Evolutionary conservation across 2,329 filamentous ascomycete genomes (phyloP).

Genomic region (Exophiala mesophila): DNA sequence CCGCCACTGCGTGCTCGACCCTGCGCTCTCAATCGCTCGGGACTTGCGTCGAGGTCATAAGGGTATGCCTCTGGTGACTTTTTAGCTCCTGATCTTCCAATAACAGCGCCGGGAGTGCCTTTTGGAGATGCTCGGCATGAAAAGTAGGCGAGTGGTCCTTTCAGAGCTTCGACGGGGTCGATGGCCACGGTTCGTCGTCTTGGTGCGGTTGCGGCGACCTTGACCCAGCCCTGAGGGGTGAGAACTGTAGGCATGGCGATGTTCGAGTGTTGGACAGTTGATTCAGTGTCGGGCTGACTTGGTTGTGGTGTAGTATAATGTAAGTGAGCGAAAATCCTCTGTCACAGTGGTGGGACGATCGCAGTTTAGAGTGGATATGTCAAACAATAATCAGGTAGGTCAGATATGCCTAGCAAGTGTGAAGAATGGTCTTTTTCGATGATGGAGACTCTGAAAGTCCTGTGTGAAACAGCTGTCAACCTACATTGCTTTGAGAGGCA

Average conservation of each 20-base stretch:
- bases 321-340: background rate
- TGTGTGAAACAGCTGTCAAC: too few relatives aligned
- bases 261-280: background rate
- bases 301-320: background rate
- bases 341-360: too few relatives aligned
- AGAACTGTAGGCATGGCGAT: slow-evolving; percentile 20
- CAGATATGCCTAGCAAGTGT: too few relatives aligned
- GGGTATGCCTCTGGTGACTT: slow-evolving; percentile 7
- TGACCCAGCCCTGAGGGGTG: slow-evolving; percentile 23
- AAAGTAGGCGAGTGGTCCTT: slow-evolving; percentile 18
- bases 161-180: slow-evolving; percentile 11
- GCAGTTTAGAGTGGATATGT: too few relatives aligned
- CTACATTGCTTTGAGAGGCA: too few relatives aligned
- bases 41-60: slow-evolving; percentile 15
- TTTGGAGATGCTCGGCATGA: slow-evolving; percentile 12
- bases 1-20: background rate
- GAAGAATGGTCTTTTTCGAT: too few relatives aligned
- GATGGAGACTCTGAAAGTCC: too few relatives aligned
- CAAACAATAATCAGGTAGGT: too few relatives aligned
- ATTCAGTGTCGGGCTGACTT: too few relatives aligned
- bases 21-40: slow-evolving; percentile 14
- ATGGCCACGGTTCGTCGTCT: slow-evolving; percentile 4
- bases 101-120: background rate
- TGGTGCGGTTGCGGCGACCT: slow-evolving; percentile 15
- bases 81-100: slow-evolving; percentile 1